Percentiles rank a stretch among this genome's conserved stretches.
Evolutionary conservation across 2,329 filamentous ascomycete genomes (phyloP).

Genomic region (Nothopassalora personata): DNA sequence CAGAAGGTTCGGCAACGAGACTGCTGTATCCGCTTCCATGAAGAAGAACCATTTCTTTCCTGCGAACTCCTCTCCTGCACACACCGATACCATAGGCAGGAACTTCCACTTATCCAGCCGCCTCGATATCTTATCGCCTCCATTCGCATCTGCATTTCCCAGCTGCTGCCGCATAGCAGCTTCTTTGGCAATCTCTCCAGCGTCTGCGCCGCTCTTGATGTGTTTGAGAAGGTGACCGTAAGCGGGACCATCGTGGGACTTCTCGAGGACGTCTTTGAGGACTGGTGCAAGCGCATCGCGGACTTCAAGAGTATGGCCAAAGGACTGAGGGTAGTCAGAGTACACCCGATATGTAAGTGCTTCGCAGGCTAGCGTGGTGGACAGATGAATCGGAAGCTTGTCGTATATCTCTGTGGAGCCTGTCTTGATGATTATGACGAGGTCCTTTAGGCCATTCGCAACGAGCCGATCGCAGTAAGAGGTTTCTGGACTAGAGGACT

Average conservation of each 20-base stretch:
- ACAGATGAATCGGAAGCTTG: conserved; percentile 49
- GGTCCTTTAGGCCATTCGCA: conserved; percentile 23
- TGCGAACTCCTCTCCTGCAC: conserved; percentile 26
- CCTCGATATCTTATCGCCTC: conserved; percentile 37
- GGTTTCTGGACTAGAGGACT: too few relatives aligned
- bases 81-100: conserved; percentile 21
- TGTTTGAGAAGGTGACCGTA: conserved; percentile 18
- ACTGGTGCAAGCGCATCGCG: conserved; percentile 16
- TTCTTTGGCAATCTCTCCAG: conserved; percentile 11
- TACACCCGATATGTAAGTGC: not conserved
- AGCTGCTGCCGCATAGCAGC: too few relatives aligned
- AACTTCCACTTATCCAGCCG: conserved; percentile 51
- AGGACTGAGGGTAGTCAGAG: too few relatives aligned
- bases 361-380: conserved; percentile 49
- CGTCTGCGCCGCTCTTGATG: conserved; percentile 18
- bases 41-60: conserved; percentile 47
- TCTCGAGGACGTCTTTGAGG: too few relatives aligned
- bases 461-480: too few relatives aligned
- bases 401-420: conserved; percentile 50
- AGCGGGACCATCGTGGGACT: too few relatives aligned
- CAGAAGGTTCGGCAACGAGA: conserved; percentile 39
- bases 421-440: conserved; percentile 53
- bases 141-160: not conserved
- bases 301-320: conserved; percentile 39
- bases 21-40: conserved; percentile 49